Base-by-base conservation (phyloP, 495 filamentous ascomycete genomes). In the Pyrenula massariospora region DNA sequence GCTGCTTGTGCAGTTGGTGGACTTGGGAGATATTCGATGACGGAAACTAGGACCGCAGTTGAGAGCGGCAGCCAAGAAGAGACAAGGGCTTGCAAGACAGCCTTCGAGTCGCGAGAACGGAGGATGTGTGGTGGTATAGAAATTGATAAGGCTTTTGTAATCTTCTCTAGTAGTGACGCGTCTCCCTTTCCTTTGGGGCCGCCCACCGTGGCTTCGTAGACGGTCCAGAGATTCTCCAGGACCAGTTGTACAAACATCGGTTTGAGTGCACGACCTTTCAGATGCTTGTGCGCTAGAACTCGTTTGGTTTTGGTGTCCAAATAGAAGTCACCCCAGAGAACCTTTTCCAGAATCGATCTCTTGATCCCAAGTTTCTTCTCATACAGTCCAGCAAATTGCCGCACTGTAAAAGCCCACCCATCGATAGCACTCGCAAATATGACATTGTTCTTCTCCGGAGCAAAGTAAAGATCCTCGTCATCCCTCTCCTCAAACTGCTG, bases 171-270 rank as follows among this genome's bases (percentile, higher is more conserved):
- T 65, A 94, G 77, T 23, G 74, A 77, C 36, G 86, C 82, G 66
- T 97, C 92, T 55, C 91, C 90, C 73, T 88, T 95, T 58, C 84
- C 86, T 61, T 84, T 84, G 56, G 84, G 84, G 47, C 85, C 87
- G 3, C 89, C 89, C 19, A 81, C 86, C 11, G 91, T 96, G 56
- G 91, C 93, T 58, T 89, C 79, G 68, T 99, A 99, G 21, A 94
- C 91, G 53, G 94, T 92, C 93, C 93, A 99, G 48, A 99, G 86
- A 58, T 88, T 94, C 51, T 96, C 92, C 57, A 99, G 77, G 3
- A 99, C 94, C 54, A 99, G 73, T 66, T 97, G 92, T 24, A 97
- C 93, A 70, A 99, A 99, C 83, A 97, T 91, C 0, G 94, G 93
- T 68, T 96, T 99, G 55, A 99, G 70, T 25, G 82, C 76, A 19